These are phyloP conservation scores for Xylaria sp. DNA, from an alignment of 2,329 filamentous ascomycete genomes.

Conservation along the genomic window DNA sequence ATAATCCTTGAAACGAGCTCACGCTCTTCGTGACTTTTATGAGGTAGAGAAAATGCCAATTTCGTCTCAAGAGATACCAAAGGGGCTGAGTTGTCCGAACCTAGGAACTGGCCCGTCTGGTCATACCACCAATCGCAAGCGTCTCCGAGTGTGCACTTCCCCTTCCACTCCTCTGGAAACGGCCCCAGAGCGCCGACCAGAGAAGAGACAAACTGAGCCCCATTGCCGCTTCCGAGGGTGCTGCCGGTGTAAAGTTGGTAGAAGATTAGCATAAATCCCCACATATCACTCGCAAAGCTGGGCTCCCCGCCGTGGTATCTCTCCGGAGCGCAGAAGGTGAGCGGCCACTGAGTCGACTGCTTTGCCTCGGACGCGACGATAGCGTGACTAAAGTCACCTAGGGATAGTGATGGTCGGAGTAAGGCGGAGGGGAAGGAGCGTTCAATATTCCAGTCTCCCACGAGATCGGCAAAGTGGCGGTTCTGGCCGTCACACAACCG, in stretches of 20 bases:
- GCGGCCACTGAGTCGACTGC: background rate
- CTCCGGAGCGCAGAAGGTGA: background rate
- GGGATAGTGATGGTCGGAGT: background rate
- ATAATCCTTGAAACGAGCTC: constrained; percentile 3
- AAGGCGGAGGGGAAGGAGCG: background rate
- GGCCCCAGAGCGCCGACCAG: constrained; percentile 5
- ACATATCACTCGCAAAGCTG: background rate
- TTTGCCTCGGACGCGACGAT: background rate
- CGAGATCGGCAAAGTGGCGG: constrained; percentile 7
- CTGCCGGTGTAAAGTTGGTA: background rate
- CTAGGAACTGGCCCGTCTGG: background rate
- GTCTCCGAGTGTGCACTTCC: background rate
- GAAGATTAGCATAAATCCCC: background rate
- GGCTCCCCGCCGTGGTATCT: background rate
- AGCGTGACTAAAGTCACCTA: constrained; percentile 14
- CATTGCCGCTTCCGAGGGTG: background rate
- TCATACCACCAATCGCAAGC: constrained; percentile 13
- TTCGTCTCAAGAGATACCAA: background rate
- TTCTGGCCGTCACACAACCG: background rate
- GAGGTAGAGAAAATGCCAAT: constrained; percentile 4
- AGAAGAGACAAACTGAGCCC: background rate
- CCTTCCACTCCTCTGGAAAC: constrained; percentile 18
- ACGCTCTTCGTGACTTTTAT: constrained; percentile 10
- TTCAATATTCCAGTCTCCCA: background rate
- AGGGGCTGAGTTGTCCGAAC: background rate